Evolutionary conservation across 192 early-diverging fungal species (phyloP).

Genomic region (Backusella luteola): DNA sequence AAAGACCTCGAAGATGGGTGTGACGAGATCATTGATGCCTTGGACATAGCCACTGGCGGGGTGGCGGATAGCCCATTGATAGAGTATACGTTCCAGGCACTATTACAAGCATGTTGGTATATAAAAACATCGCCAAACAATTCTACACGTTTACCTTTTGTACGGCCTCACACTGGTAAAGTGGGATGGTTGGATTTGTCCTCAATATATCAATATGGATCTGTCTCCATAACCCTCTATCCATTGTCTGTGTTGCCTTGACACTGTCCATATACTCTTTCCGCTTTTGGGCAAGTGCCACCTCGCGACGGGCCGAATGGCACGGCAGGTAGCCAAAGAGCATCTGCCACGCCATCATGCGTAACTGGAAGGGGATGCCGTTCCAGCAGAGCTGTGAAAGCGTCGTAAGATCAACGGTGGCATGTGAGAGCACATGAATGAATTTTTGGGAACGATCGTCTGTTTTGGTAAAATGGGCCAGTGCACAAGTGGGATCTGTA

Average conservation of each 20-base stretch:
- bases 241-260: slow-evolving; percentile 80
- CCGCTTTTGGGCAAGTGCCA: slow-evolving; percentile 83
- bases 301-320: slow-evolving; percentile 77
- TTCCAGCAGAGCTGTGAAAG: slow-evolving; percentile 89
- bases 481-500: neutral
- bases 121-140: neutral
- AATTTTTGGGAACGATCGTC: slow-evolving; percentile 44
- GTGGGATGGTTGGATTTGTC: slow-evolving; percentile 77
- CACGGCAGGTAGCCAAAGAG: slow-evolving; percentile 92
- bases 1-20: slow-evolving; percentile 95
- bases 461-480: neutral
- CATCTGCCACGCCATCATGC: slow-evolving; percentile 92
- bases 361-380: slow-evolving; percentile 84
- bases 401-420: slow-evolving; percentile 71
- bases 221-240: slow-evolving; percentile 90
- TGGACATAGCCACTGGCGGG: slow-evolving; percentile 99
- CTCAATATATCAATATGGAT: slow-evolving; percentile 95
- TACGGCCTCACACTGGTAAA: slow-evolving; percentile 80
- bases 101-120: slow-evolving; percentile 24
- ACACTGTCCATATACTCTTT: slow-evolving; percentile 92
- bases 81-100: slow-evolving; percentile 89
- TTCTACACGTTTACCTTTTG: slow-evolving; percentile 56
- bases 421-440: slow-evolving; percentile 43
- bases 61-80: slow-evolving; percentile 96
- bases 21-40: slow-evolving; percentile 97